Base-by-base conservation (phyloP, 1,284 basidiomycete species). In the Erythrobasidium hasegawianum region DNA sequence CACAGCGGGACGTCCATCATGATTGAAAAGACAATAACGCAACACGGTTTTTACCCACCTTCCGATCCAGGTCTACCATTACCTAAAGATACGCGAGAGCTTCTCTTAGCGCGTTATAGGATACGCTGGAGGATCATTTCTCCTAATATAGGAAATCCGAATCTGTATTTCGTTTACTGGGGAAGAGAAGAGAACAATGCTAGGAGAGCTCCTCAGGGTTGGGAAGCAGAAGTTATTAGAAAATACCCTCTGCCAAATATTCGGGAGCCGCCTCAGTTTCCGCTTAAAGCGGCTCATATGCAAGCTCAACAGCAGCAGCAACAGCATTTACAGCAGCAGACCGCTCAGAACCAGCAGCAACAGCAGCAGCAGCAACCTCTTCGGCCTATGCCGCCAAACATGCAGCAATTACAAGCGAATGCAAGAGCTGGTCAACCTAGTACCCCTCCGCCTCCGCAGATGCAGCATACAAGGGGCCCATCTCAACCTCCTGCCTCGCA, bases 151-250 rank as follows among this genome's bases (percentile, higher is more conserved):
- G 62, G 62, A 10, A 65, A 65, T 22, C 62, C 41, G 9, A 55
- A 55, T 29, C 55, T 65, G 8, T 65, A 40, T 43, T 49, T 65
- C 47, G 62, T 65, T 9, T 65, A 65, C 45, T 65, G 62, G 62
- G 62, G 62, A 13, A 20, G 62, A 14, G 62, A 65, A 33, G 62
- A 65, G 47, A 16, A 39, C 2, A 40, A 39, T 33, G 39, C 29
- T 2, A 41, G 50, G 27, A 47, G 62, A 49, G 62, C 62, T 27
- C 62, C 62, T 11, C 27, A 55, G 1, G 62, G 62, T 14, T 65
- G 62, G 62, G 62, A 58, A 45, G 41, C 43, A 33, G 62, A 65
- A 47, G 38, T 45, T 10, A 65, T 65, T 20, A 29, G 62, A 33
- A 38, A 38, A 33, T 65, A 65, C 29, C 62, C 62, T 33, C 38